These are phyloP conservation scores for Candida lessepsii DNA, from an alignment of 805 yeast genomes.

Conservation along the genomic window DNA sequence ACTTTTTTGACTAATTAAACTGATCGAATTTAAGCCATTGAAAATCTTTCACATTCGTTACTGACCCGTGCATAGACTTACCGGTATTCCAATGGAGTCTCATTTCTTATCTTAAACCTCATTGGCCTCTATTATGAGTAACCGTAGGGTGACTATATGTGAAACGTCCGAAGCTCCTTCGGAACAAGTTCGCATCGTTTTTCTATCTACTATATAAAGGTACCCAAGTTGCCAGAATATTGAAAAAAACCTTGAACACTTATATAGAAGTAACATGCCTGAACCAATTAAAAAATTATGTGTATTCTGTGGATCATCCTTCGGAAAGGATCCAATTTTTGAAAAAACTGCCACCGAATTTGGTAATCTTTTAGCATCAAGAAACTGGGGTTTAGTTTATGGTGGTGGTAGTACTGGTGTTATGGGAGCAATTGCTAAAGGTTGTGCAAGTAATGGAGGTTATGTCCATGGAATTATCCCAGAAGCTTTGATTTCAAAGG, in stretches of 20 bases:
- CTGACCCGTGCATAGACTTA: too few species aligned
- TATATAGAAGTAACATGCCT: conserved; percentile 6
- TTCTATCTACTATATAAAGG: conserved; percentile 5
- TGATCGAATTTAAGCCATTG: too few species aligned
- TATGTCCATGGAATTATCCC: conserved; percentile 86
- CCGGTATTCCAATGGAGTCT: conserved; percentile 4
- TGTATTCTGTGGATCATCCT: conserved; percentile 85
- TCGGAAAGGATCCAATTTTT: conserved; percentile 55
- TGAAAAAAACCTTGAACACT: too few species aligned
- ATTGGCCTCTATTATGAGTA: background rate
- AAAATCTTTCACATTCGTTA: too few species aligned
- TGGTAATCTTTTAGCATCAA: conserved; percentile 56
- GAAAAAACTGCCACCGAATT: conserved; percentile 55
- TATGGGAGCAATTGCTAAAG: conserved; percentile 74
- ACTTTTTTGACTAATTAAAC: too few species aligned
- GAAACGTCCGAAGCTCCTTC: conserved; percentile 2
- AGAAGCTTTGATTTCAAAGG: conserved; percentile 73
- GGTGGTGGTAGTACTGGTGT: conserved; percentile 90
- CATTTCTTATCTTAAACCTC: conserved; percentile 1
- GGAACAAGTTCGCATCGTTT: conserved; percentile 2
- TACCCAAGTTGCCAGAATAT: background rate
- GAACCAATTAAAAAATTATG: conserved; percentile 51
- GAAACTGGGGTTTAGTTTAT: conserved; percentile 74
- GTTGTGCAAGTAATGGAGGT: conserved; percentile 57
- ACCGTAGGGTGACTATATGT: too few species aligned